These are phyloP conservation scores for Yarrowia divulgata DNA, from an alignment of 805 yeast genomes.

Conservation along the genomic window DNA sequence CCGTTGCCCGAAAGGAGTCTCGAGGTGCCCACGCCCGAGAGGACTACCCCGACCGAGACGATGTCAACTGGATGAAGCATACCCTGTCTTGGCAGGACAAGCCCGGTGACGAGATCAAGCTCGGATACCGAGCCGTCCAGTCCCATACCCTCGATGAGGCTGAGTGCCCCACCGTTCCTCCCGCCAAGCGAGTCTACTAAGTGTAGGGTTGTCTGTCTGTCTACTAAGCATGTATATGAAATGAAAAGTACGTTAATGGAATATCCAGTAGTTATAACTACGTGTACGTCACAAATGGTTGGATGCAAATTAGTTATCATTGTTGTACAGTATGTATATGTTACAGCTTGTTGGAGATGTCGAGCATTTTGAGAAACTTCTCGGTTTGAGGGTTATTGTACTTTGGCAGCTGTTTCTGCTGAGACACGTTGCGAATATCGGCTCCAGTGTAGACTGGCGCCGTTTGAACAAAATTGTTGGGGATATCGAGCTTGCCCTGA, in stretches of 20 bases:
- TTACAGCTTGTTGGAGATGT: constrained; percentile 17
- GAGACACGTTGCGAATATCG: background rate
- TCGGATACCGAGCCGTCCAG: constrained; percentile 87
- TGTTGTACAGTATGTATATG: background rate
- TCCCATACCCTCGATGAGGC: constrained; percentile 83
- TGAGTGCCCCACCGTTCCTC: constrained; percentile 96
- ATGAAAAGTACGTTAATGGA: constrained; percentile 37
- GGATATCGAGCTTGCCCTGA: constrained; percentile 45
- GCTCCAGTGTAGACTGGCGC: constrained; percentile 10
- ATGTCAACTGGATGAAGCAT: constrained; percentile 97
- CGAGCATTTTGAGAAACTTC: constrained; percentile 43
- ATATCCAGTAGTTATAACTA: background rate
- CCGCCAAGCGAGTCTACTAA: constrained; percentile 87
- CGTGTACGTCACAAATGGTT: too few species aligned
- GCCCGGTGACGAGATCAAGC: constrained; percentile 71
- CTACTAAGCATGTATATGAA: constrained; percentile 52
- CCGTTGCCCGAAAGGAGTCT: constrained; percentile 94
- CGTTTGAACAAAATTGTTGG: constrained; percentile 45
- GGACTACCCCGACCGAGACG: constrained; percentile 96
- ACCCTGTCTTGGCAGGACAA: constrained; percentile 87
- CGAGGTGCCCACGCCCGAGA: constrained; percentile 99
- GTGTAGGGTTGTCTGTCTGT: constrained; percentile 51
- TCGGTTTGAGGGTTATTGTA: constrained; percentile 47
- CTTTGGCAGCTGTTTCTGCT: constrained; percentile 13
- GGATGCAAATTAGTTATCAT: background rate